phyloP scores from a whole-genome alignment of 73 alveolate species.

The Tetrahymena thermophila region DNA sequence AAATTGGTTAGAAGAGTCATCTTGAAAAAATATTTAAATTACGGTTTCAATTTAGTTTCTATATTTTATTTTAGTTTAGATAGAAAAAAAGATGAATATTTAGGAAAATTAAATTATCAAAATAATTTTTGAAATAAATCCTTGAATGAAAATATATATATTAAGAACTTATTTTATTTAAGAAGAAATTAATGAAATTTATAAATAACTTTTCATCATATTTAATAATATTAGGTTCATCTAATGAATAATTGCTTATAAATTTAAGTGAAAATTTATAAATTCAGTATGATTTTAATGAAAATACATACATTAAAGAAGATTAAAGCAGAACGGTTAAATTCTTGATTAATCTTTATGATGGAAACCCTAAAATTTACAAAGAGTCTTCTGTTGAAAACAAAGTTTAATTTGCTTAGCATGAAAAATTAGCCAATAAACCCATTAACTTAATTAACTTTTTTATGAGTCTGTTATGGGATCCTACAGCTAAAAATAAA shows the following conservation, averaged over 20 bases:
- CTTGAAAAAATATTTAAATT: too few species aligned
- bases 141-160: too few species aligned
- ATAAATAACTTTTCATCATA: neutral
- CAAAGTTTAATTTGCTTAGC: constrained; percentile 8
- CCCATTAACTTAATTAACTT: constrained; percentile 23
- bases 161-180: neutral
- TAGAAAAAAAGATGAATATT: too few species aligned
- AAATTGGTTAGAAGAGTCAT: too few species aligned
- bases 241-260: constrained; percentile 8
- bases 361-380: constrained; percentile 2
- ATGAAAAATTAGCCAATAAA: constrained; percentile 24
- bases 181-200: neutral
- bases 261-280: constrained; percentile 19
- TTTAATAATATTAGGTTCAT: neutral
- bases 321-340: neutral
- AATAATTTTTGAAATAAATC: too few species aligned
- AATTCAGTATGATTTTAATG: constrained; percentile 1
- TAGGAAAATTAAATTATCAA: too few species aligned
- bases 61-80: too few species aligned
- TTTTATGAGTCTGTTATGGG: constrained; percentile 37
- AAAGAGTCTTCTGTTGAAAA: constrained; percentile 12
- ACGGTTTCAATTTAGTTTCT: too few species aligned
- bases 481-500: constrained; percentile 20
- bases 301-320: neutral
- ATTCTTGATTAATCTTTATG: constrained; percentile 16